Percentiles rank a stretch among this genome's conserved stretches.
These are phyloP conservation scores for Blastocystis sp. DNA, from an alignment of 352 stramenopile species.

Conservation along the genomic window DNA sequence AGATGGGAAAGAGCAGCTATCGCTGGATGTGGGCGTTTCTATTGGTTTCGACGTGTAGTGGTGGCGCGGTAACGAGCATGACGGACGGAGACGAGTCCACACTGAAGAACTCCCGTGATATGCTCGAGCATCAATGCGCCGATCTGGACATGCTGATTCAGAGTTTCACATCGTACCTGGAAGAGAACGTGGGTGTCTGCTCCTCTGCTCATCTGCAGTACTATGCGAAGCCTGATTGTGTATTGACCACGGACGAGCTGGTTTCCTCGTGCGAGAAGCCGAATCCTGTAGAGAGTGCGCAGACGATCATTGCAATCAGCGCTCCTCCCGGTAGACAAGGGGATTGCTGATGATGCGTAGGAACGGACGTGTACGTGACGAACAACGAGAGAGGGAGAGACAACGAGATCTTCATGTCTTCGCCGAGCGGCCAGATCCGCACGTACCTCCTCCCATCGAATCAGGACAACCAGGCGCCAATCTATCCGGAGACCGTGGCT, in stretches of 20 bases:
- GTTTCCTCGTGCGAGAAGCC: constrained; percentile 36
- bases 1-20: constrained; percentile 66
- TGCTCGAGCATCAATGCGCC: constrained; percentile 24
- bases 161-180: constrained; percentile 45
- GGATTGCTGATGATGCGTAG: neutral
- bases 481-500: neutral
- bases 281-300: constrained; percentile 1
- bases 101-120: constrained; percentile 2
- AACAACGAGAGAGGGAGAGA: constrained; percentile 50
- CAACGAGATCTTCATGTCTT: constrained; percentile 66
- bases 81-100: constrained; percentile 4
- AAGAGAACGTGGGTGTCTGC: constrained; percentile 7
- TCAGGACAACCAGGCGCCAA: neutral
- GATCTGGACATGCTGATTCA: constrained; percentile 52
- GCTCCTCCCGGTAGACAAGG: constrained; percentile 23
- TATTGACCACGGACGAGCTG: constrained; percentile 54
- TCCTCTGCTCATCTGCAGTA: constrained; percentile 9
- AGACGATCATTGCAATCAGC: constrained; percentile 59
- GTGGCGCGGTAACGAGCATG: neutral
- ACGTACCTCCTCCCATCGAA: constrained; percentile 46
- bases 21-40: constrained; percentile 53
- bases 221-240: constrained; percentile 44
- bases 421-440: constrained; percentile 42
- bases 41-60: neutral
- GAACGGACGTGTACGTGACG: constrained; percentile 63